A percentile compares a stretch with the other conserved stretches of the same genome.
These are phyloP conservation scores for Syzygium aromaticum DNA, from an alignment of 345 rosid species.

Conservation along the genomic window DNA sequence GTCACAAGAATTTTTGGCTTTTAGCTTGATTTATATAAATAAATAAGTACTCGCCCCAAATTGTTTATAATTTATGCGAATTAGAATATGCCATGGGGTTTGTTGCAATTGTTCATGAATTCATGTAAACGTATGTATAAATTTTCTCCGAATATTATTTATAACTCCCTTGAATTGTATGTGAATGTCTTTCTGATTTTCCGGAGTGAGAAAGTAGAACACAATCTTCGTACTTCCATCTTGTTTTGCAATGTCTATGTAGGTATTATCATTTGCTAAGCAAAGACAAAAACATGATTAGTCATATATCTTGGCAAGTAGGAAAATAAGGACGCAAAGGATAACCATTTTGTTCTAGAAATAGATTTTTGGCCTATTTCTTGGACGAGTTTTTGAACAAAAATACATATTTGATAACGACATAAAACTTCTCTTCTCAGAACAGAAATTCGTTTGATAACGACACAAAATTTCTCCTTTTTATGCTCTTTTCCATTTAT, in stretches of 20 bases:
- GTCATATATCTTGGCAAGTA: not conserved
- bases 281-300: not conserved
- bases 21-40: constrained; percentile 37
- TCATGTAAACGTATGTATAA: not conserved
- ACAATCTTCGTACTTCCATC: not conserved
- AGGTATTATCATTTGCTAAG: not conserved
- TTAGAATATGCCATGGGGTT: not conserved
- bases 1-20: constrained; percentile 92
- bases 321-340: not conserved
- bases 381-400: too few relatives aligned
- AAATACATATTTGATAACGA: too few relatives aligned
- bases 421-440: too few relatives aligned
- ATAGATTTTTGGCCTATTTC: too few relatives aligned
- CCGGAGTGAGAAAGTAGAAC: not conserved
- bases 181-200: not conserved
- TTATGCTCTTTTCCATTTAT: too few relatives aligned
- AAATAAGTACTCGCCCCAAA: not conserved
- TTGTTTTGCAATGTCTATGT: not conserved
- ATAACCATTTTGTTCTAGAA: too few relatives aligned
- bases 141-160: not conserved
- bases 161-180: not conserved
- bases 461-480: too few relatives aligned
- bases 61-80: not conserved
- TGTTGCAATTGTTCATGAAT: not conserved
- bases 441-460: too few relatives aligned